Conservation (phyloP, 805 yeast species). For the Isabelozyma pseudorhagii region DNA sequence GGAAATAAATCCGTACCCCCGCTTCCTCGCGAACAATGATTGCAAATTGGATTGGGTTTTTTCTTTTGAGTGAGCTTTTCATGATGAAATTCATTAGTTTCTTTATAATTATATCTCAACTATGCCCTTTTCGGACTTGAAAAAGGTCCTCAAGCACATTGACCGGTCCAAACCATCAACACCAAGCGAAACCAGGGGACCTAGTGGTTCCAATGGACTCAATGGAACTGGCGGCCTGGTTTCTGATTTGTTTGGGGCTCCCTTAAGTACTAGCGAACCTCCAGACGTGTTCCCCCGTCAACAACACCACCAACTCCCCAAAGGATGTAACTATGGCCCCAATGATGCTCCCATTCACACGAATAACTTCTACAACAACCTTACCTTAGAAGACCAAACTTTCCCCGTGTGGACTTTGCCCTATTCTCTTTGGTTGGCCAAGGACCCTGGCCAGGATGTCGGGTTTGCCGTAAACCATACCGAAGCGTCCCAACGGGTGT, state of each 20-base stretch:
- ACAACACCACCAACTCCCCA: constrained; percentile 33
- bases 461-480: constrained; percentile 74
- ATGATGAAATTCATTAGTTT: too few species aligned
- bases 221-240: too few species aligned
- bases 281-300: constrained; percentile 34
- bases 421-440: constrained; percentile 67
- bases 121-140: constrained; percentile 26
- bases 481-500: constrained; percentile 56
- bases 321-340: constrained; percentile 21
- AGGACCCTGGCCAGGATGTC: constrained; percentile 39
- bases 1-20: not conserved
- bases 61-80: too few species aligned
- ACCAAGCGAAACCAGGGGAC: too few species aligned
- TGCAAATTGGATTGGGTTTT: not conserved
- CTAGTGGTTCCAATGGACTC: too few species aligned
- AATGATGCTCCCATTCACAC: constrained; percentile 55
- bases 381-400: constrained; percentile 63
- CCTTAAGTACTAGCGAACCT: constrained; percentile 45
- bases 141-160: constrained; percentile 18
- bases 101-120: not conserved
- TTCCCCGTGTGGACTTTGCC: constrained; percentile 82
- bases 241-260: not conserved
- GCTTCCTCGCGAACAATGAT: not conserved
- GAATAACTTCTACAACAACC: constrained; percentile 75
- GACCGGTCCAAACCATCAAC: constrained; percentile 1